These are phyloP conservation scores for Mycena haematopus DNA, from an alignment of 768 basidiomycete genomes.

Conservation along the genomic window DNA sequence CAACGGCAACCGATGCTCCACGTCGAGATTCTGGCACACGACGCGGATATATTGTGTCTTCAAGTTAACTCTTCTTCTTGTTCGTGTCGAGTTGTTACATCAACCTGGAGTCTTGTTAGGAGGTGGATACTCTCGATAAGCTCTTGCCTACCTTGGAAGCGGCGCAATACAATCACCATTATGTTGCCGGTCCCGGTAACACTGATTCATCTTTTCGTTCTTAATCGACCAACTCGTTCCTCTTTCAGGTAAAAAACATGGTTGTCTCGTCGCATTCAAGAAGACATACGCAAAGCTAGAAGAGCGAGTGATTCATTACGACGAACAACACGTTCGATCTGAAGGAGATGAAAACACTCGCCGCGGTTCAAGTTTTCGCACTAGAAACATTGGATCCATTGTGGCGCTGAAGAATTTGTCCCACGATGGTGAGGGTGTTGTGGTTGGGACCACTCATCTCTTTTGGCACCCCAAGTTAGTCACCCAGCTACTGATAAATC, in stretches of 20 bases:
- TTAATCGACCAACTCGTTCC: not conserved
- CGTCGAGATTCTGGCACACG: constrained; percentile 71
- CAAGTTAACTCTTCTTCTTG: constrained; percentile 58
- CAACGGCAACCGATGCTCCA: constrained; percentile 80
- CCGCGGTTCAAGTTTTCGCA: constrained; percentile 67
- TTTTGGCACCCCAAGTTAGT: constrained; percentile 93
- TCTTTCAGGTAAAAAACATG: constrained; percentile 71
- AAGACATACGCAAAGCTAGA: constrained; percentile 54
- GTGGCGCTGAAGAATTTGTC: constrained; percentile 63
- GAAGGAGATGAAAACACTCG: constrained; percentile 43
- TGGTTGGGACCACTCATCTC: constrained; percentile 89
- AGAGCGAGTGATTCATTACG: constrained; percentile 67
- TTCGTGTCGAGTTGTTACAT: constrained; percentile 4
- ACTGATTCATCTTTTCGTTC: not conserved
- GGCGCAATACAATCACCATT: constrained; percentile 69
- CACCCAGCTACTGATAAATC: constrained; percentile 5
- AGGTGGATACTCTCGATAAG: constrained; percentile 84
- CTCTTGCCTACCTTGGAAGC: constrained; percentile 69
- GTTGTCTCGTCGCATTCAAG: constrained; percentile 83
- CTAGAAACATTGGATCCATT: constrained; percentile 82
- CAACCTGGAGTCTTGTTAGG: constrained; percentile 51
- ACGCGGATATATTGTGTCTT: constrained; percentile 85
- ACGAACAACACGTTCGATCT: constrained; percentile 60
- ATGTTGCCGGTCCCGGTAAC: constrained; percentile 64
- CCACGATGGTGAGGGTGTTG: constrained; percentile 56